Conservation (phyloP, 139 green algal species). For the Closterium sp. region DNA sequence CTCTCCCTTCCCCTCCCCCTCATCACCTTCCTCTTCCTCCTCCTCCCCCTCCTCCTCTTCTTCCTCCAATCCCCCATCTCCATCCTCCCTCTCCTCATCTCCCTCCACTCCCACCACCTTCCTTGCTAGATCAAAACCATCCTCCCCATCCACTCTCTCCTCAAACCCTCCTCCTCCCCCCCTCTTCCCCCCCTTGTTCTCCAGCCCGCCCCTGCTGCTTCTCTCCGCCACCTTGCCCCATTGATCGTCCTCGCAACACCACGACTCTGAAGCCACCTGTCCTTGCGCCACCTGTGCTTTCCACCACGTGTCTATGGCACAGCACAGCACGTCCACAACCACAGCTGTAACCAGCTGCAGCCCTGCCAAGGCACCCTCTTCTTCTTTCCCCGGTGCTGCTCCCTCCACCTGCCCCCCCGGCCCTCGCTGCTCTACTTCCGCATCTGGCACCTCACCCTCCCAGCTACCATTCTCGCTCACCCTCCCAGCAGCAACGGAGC, state of each 20-base stretch:
- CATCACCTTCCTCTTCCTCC: no score
- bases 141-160: background rate
- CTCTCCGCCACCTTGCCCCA: background rate
- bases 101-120: background rate
- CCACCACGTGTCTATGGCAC: background rate
- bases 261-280: background rate
- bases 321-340: background rate
- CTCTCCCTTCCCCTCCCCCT: no score
- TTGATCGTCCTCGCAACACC: background rate
- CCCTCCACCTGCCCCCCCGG: background rate
- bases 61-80: background rate
- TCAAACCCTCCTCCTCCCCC: background rate
- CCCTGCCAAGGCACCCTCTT: background rate
- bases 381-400: no score
- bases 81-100: background rate
- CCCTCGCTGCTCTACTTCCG: no score
- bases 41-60: background rate
- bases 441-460: no score
- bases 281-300: background rate
- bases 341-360: background rate
- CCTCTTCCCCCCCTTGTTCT: no score
- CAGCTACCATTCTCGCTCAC: no score
- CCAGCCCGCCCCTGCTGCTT: no score
- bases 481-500: no score
- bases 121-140: background rate